Percentiles rank a stretch among this genome's conserved stretches.
Evolutionary conservation across 805 yeast genomes (phyloP).

Genomic region (Vanderwaltozyma tropicalis): DNA sequence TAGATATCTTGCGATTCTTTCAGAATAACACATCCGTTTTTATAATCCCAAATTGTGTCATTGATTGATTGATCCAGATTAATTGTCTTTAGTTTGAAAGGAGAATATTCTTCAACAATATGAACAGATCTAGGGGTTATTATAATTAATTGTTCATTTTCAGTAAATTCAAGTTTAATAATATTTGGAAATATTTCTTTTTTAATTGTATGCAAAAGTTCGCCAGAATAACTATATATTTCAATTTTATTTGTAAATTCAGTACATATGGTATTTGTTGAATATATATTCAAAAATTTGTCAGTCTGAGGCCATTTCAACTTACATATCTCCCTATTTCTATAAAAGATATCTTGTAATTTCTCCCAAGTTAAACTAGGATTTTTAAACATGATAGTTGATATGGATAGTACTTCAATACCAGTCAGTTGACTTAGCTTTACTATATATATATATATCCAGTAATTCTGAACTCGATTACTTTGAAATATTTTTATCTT

Average conservation of each 20-base stretch:
- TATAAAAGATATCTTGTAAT: slow-evolving; percentile 58
- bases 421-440: no score
- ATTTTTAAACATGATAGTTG: slow-evolving; percentile 7
- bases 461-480: no score
- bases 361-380: slow-evolving; percentile 67
- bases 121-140: slow-evolving; percentile 11
- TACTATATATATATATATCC: no score
- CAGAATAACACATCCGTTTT: slow-evolving; percentile 12
- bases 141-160: slow-evolving; percentile 12
- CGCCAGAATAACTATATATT: slow-evolving; percentile 32
- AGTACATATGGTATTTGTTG: slow-evolving; percentile 34
- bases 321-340: slow-evolving; percentile 32
- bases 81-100: slow-evolving; percentile 10
- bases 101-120: slow-evolving; percentile 12
- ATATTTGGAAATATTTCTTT: slow-evolving; percentile 9
- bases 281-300: slow-evolving; percentile 28
- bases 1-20: slow-evolving; percentile 18
- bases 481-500: no score
- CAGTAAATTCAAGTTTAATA: slow-evolving; percentile 15
- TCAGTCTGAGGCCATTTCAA: slow-evolving; percentile 15
- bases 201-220: slow-evolving; percentile 6
- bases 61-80: slow-evolving; percentile 6
- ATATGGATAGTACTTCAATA: no score
- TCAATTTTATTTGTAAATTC: slow-evolving; percentile 24
- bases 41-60: slow-evolving; percentile 26